Percentiles rank a stretch among this genome's conserved stretches.
Evolutionary conservation across 2,329 filamentous ascomycete species (phyloP).

Genomic region (Penicillium sp.): DNA sequence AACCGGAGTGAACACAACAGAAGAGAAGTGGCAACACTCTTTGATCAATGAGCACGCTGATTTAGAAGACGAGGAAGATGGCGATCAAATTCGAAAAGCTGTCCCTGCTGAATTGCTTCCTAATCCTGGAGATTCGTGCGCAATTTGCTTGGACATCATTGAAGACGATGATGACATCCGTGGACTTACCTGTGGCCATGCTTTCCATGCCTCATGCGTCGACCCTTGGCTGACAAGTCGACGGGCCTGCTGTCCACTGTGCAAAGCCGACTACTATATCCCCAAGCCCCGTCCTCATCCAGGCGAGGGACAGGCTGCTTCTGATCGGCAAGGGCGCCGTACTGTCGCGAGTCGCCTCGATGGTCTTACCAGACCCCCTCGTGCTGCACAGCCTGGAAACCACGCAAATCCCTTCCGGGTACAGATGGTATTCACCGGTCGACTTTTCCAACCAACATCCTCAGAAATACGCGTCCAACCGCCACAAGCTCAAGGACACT

Average conservation of each 20-base stretch:
- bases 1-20: constrained; percentile 8
- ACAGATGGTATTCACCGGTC: constrained; percentile 40
- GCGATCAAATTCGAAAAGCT: constrained; percentile 77
- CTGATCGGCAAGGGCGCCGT: constrained; percentile 36
- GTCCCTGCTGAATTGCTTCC: constrained; percentile 78
- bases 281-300: constrained; percentile 79
- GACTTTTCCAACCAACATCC: constrained; percentile 35
- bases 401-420: constrained; percentile 34
- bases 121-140: constrained; percentile 87
- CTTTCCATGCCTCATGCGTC: constrained; percentile 93
- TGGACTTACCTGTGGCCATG: constrained; percentile 93
- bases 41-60: constrained; percentile 51
- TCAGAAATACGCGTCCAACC: constrained; percentile 27
- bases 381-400: constrained; percentile 37
- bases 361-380: constrained; percentile 32
- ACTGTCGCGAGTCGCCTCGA: constrained; percentile 24
- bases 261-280: constrained; percentile 96
- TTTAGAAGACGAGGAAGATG: constrained; percentile 70
- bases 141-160: constrained; percentile 91
- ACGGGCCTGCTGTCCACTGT: constrained; percentile 92
- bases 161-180: constrained; percentile 96
- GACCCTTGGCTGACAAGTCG: constrained; percentile 96
- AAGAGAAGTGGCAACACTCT: constrained; percentile 31
- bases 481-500: constrained; percentile 8
- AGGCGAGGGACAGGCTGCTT: constrained; percentile 27